Percentiles rank a stretch among this genome's conserved stretches.
Conservation (phyloP, 495 filamentous ascomycete genomes). For the Penicillium samsonianum region DNA sequence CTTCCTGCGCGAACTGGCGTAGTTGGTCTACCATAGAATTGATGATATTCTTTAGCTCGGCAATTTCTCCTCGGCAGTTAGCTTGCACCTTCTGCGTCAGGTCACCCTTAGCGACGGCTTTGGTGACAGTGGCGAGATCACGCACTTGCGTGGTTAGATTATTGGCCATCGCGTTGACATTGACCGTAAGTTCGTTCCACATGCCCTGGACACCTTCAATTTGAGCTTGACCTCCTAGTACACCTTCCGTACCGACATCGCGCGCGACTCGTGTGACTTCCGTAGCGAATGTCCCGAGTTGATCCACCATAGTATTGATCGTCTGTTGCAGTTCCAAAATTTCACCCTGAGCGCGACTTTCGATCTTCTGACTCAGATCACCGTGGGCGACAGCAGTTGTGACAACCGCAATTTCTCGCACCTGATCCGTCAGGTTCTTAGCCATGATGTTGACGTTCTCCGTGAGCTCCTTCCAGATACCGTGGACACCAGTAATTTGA, state of each 20-base stretch:
- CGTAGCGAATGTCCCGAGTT: conserved; percentile 94
- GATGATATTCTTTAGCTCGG: conserved; percentile 94
- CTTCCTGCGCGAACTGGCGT: conserved; percentile 94
- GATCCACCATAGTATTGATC: conserved; percentile 99
- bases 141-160: conserved; percentile 97
- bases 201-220: conserved; percentile 83
- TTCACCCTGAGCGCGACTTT: conserved; percentile 90
- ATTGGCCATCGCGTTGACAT: conserved; percentile 98
- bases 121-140: conserved; percentile 97
- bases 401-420: conserved; percentile 95
- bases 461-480: conserved; percentile 98
- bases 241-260: conserved; percentile 96
- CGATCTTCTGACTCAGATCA: conserved; percentile 94
- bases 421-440: conserved; percentile 79
- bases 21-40: conserved; percentile 99
- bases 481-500: conserved; percentile 89
- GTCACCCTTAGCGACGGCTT: conserved; percentile 93
- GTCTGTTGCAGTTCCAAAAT: conserved; percentile 96
- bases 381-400: conserved; percentile 96
- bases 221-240: conserved; percentile 95
- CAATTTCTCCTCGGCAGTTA: conserved; percentile 94
- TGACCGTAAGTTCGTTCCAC: conserved; percentile 97
- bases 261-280: conserved; percentile 95
- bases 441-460: conserved; percentile 99
- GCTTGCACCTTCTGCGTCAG: conserved; percentile 96